These are phyloP conservation scores for Tricholoma flavovirens DNA, from an alignment of 768 basidiomycete species.

Conservation along the genomic window DNA sequence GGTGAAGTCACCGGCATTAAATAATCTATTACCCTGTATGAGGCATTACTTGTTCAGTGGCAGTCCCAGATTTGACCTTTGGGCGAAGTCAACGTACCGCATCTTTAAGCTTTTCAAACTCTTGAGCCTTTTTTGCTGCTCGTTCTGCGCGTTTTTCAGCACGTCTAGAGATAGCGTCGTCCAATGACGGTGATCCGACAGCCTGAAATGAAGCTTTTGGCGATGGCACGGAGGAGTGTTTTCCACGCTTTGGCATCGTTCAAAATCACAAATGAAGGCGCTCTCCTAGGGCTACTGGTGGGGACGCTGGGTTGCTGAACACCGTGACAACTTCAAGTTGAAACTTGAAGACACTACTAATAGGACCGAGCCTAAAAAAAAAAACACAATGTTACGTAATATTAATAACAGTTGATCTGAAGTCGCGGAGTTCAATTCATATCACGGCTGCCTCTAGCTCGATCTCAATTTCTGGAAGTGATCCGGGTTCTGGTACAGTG, in stretches of 20 bases:
- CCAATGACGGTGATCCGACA: neutral
- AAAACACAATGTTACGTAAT: no score
- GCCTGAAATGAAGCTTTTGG: neutral
- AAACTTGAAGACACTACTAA: no score
- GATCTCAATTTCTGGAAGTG: constrained; percentile 29
- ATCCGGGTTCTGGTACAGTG: constrained; percentile 8
- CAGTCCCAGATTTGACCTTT: neutral
- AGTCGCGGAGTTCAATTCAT: no score
- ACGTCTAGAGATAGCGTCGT: neutral
- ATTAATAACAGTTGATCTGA: no score
- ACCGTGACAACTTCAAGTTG: no score
- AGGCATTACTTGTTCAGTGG: neutral
- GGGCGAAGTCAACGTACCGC: neutral
- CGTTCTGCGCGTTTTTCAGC: neutral
- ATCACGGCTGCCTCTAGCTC: constrained; percentile 24
- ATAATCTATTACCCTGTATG: constrained; percentile 28
- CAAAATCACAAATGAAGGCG: neutral
- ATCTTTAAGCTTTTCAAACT: neutral
- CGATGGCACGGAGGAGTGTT: neutral
- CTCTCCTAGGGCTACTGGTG: neutral
- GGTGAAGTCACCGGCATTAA: constrained; percentile 25
- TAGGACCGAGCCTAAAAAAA: no score
- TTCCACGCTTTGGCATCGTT: neutral
- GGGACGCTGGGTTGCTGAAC: no score
- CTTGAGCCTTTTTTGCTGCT: neutral